Base-by-base conservation (phyloP, 495 filamentous ascomycete genomes). In the Diplogelasinospora grovesii region DNA sequence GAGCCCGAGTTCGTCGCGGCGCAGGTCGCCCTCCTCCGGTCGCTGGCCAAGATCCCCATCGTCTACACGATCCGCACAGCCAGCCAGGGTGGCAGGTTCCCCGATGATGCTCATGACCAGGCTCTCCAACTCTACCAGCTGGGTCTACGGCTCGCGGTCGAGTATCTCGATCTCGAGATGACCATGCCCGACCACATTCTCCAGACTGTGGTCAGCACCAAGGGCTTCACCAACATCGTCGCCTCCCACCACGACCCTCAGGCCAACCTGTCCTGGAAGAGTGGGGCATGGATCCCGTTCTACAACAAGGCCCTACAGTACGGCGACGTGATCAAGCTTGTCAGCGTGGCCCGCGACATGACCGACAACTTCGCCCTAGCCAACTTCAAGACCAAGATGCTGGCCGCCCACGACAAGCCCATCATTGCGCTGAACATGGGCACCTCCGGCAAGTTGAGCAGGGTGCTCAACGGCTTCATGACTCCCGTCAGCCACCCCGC, bases 401-500 rank as follows among this genome's bases (percentile, higher is more conserved):
- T 73, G 23, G 63, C 74, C 20, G 72, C 79, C 0, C 85, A 94
- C 54, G 71, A 83, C 23, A 77, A 75, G 8, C 92, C 87, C 4
- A 56, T 97, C 47, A 96, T 99, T 53, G 88, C 86, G 2, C 82
- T 99, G 64, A 97, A 99, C 65, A 97, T 97, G 89, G 90, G 93
- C 24, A 70, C 78, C 14, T 68, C 75, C 22, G 92, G 92, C 16
- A 89, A 95, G 60, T 78, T 96, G 11, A 93, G 86, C 56, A 77
- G 92, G 22, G 81, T 99, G 41, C 65, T 89, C 41, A 97, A 97
- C 63, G 68, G 71, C 39, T 97, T 97, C 73, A 76, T 99, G 74
- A 97, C 93, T 2, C 92, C 92, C 3, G 92, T 99, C 18, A 89
- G 89, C 13, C 93, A 97, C 59, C 86, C 89, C 4, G 74, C 74